phyloP scores from a whole-genome alignment of 2,329 filamentous ascomycete species.

The Ophiocordyceps polyrhachis-furcata region DNA sequence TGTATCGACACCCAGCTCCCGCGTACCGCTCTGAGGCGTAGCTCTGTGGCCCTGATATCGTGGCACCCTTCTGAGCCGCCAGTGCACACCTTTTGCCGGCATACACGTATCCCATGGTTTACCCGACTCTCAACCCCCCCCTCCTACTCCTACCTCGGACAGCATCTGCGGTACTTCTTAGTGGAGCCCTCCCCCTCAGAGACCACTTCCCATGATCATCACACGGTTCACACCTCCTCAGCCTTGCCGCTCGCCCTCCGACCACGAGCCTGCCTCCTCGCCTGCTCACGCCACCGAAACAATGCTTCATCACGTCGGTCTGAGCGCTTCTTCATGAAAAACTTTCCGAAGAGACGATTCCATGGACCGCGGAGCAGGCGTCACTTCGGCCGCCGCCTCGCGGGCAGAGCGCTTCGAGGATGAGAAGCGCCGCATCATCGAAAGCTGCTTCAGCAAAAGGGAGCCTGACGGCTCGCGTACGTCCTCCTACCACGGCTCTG shows the following conservation, averaged over 20 bases:
- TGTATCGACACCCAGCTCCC: background rate
- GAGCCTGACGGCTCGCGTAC: constrained; percentile 72
- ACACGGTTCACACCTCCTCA: background rate
- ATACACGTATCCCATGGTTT: background rate
- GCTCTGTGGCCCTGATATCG: background rate
- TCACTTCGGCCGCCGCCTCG: constrained; percentile 12
- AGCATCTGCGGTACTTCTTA: background rate
- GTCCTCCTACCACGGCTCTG: constrained; percentile 14
- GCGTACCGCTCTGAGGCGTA: background rate
- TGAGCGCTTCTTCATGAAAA: constrained; percentile 6
- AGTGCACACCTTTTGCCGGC: background rate
- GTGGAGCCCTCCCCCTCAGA: background rate
- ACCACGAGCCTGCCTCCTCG: background rate
- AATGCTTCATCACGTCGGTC: background rate
- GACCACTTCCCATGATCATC: background rate
- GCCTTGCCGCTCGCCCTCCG: background rate
- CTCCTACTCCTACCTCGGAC: background rate
- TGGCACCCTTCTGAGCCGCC: background rate
- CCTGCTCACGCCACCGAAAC: background rate
- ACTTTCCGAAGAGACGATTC: constrained; percentile 3
- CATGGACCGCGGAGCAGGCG: constrained; percentile 19
- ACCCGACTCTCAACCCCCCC: background rate
- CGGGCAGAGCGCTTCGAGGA: constrained; percentile 82
- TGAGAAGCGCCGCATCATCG: constrained; percentile 84
- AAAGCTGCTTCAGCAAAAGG: constrained; percentile 83